phyloP scores from a whole-genome alignment of 1,284 basidiomycete genomes.

The Pseudozyma pruni region DNA sequence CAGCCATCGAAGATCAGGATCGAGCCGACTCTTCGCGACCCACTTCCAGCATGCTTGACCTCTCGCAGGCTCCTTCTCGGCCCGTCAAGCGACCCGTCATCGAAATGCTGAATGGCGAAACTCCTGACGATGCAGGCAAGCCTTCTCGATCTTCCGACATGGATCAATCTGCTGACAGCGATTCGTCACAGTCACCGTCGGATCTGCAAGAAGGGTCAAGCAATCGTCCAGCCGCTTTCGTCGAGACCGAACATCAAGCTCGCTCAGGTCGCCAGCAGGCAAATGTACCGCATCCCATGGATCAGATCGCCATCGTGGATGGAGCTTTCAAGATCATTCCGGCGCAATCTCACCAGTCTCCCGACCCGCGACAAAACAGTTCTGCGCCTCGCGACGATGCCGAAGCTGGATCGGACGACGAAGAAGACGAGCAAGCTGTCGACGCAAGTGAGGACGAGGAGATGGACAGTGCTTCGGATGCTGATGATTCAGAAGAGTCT shows the following conservation, averaged over 20 bases:
- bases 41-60: conserved; percentile 15
- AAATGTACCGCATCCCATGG: conserved; percentile 21
- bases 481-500: neutral
- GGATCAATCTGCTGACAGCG: neutral
- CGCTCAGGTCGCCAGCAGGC: neutral
- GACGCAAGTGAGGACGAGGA: conserved; percentile 5
- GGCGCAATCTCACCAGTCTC: neutral
- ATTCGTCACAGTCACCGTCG: conserved; percentile 2
- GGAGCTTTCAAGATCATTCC: conserved; percentile 34
- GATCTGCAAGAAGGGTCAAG: conserved; percentile 1
- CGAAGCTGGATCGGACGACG: conserved; percentile 2
- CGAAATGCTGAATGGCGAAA: conserved; percentile 12
- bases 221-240: neutral
- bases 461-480: conserved; percentile 1
- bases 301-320: conserved; percentile 38
- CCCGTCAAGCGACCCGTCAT: conserved; percentile 29
- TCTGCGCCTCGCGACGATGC: neutral
- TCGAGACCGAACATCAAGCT: neutral
- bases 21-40: conserved; percentile 7
- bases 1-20: conserved; percentile 8
- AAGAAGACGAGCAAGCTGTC: neutral
- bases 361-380: neutral
- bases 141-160: conserved; percentile 2
- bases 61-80: conserved; percentile 13
- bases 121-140: neutral